These are phyloP conservation scores for Sporothrix dimorphospora DNA, from an alignment of 2,329 filamentous ascomycete genomes.

Conservation along the genomic window DNA sequence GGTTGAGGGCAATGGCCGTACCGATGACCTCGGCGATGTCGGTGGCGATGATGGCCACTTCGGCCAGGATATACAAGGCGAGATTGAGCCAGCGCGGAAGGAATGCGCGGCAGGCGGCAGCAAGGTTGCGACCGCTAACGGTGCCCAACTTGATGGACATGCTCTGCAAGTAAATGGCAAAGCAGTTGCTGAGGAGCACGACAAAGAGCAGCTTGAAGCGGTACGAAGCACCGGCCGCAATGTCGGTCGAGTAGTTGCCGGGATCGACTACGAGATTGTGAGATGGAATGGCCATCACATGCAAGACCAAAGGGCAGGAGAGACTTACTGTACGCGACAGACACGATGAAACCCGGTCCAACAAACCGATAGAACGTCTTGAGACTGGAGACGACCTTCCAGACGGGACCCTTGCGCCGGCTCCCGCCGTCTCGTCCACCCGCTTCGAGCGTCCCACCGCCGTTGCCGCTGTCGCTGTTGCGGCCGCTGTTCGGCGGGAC, in stretches of 20 bases:
- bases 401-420: constrained; percentile 15
- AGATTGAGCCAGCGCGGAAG: constrained; percentile 68
- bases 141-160: constrained; percentile 71
- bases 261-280: constrained; percentile 51
- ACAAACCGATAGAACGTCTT: constrained; percentile 52
- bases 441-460: not conserved
- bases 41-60: constrained; percentile 69
- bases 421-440: constrained; percentile 19
- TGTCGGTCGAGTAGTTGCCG: constrained; percentile 72
- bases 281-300: not conserved
- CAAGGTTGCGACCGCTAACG: constrained; percentile 68
- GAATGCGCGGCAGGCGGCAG: constrained; percentile 66
- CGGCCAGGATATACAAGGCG: constrained; percentile 63
- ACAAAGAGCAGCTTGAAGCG: constrained; percentile 69
- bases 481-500: constrained; percentile 9
- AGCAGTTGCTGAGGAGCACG: constrained; percentile 69
- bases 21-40: constrained; percentile 75
- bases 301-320: not conserved
- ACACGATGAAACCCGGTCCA: constrained; percentile 68
- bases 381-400: constrained; percentile 51
- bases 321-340: constrained; percentile 59
- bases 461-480: constrained; percentile 5
- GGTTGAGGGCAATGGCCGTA: constrained; percentile 69
- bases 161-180: constrained; percentile 71
- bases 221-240: constrained; percentile 65